These are phyloP conservation scores for Sanghuangporus sanghuang DNA, from an alignment of 1,284 basidiomycete genomes.

Conservation along the genomic window DNA sequence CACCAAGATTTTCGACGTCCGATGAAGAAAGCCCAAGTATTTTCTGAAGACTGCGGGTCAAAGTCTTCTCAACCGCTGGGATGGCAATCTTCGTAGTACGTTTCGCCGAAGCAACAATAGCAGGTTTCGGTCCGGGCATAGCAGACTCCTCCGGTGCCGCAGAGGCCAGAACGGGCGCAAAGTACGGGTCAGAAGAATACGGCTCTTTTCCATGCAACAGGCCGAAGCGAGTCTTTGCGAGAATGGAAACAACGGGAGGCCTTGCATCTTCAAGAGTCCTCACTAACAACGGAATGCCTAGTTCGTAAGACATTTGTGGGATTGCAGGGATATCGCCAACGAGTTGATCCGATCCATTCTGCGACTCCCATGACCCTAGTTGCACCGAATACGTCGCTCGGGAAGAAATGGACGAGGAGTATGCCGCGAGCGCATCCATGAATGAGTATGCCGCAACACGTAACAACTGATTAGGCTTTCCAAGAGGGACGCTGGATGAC, in stretches of 20 bases:
- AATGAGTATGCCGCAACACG: slow-evolving; percentile 28
- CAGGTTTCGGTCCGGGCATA: neutral
- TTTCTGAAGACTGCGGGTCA: slow-evolving; percentile 2
- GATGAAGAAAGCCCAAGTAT: slow-evolving; percentile 8
- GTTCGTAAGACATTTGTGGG: slow-evolving; percentile 22
- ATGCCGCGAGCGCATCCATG: slow-evolving; percentile 28
- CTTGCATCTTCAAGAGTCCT: neutral
- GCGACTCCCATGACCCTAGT: slow-evolving; percentile 29
- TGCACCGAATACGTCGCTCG: slow-evolving; percentile 28
- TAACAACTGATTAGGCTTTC: slow-evolving; percentile 27
- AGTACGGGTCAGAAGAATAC: slow-evolving; percentile 4
- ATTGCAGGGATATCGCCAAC: neutral
- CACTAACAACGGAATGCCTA: slow-evolving; percentile 27
- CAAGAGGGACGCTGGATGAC: slow-evolving; percentile 25
- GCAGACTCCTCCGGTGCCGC: neutral
- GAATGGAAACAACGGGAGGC: neutral
- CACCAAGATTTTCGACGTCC: slow-evolving; percentile 8
- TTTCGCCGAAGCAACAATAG: neutral
- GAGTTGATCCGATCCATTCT: slow-evolving; percentile 16
- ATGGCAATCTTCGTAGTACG: neutral
- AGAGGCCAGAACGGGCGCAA: neutral
- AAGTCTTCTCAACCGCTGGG: neutral
- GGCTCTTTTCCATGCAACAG: neutral
- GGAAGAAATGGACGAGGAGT: slow-evolving; percentile 21
- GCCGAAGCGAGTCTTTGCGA: slow-evolving; percentile 3